Conservation (phyloP, 83 land plant species). For the Picea abies region DNA sequence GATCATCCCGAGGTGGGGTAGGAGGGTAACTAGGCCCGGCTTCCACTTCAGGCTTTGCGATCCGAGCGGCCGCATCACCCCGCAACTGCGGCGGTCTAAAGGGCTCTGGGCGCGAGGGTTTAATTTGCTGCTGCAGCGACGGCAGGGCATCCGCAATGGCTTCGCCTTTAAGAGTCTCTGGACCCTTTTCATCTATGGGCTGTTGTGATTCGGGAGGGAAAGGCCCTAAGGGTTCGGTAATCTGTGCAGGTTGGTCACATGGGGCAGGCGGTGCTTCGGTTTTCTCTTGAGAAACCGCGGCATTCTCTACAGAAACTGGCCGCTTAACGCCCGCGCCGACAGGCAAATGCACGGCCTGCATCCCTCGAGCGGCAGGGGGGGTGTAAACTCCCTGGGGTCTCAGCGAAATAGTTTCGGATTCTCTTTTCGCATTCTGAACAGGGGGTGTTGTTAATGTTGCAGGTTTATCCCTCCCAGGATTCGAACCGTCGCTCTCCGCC, state of each 20-base stretch:
- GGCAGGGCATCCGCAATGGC: neutral
- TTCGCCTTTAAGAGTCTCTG: neutral
- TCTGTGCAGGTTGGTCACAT: neutral
- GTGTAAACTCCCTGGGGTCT: constrained; percentile 7
- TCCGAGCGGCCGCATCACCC: neutral
- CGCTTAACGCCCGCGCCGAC: too few relatives aligned
- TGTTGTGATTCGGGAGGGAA: too few relatives aligned
- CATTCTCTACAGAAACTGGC: neutral
- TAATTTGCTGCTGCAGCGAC: neutral
- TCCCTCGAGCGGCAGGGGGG: constrained; percentile 3
- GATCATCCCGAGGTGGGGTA: neutral
- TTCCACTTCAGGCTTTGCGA: neutral
- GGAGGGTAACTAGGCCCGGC: neutral
- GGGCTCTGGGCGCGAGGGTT: constrained; percentile 12
- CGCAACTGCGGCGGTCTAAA: constrained; percentile 12
- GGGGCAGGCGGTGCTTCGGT: neutral
- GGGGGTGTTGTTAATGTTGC: neutral
- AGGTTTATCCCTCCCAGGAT: neutral
- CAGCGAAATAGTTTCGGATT: constrained; percentile 1
- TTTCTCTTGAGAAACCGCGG: neutral
- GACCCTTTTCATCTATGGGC: neutral
- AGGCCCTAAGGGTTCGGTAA: too few relatives aligned
- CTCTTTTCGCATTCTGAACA: neutral
- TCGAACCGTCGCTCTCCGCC: neutral
- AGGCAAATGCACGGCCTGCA: neutral